phyloP scores from a whole-genome alignment of 306 rosid species.

The Dryas drummondii region DNA sequence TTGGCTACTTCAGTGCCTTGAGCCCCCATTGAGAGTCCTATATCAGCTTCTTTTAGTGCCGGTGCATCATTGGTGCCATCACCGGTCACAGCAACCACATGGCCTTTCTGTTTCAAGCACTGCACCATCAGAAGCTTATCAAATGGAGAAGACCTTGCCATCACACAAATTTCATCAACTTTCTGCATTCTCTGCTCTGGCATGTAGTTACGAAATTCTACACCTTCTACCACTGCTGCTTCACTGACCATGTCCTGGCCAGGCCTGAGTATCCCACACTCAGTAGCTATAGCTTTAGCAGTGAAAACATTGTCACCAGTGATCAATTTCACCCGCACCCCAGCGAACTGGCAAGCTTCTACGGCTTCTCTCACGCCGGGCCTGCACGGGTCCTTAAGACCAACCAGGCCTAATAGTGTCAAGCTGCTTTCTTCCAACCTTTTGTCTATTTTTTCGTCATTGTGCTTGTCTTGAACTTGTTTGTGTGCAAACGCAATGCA shows the following conservation, averaged over 20 bases:
- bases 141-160: slow-evolving; percentile 41
- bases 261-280: slow-evolving; percentile 32
- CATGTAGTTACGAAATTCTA: slow-evolving; percentile 29
- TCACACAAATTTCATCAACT: slow-evolving; percentile 34
- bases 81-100: slow-evolving; percentile 33
- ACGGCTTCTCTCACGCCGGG: slow-evolving; percentile 28
- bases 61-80: slow-evolving; percentile 43
- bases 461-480: slow-evolving; percentile 9
- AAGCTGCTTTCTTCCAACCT: slow-evolving; percentile 19
- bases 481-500: slow-evolving; percentile 43
- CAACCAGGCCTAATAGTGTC: slow-evolving; percentile 32
- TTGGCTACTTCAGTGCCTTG: slow-evolving; percentile 35
- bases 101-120: slow-evolving; percentile 40
- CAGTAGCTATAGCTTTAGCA: slow-evolving; percentile 32
- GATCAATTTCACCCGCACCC: slow-evolving; percentile 36
- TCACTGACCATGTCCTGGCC: background rate
- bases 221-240: slow-evolving; percentile 34
- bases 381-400: slow-evolving; percentile 38
- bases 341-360: slow-evolving; percentile 28
- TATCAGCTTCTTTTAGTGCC: slow-evolving; percentile 28
- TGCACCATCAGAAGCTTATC: slow-evolving; percentile 39
- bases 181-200: slow-evolving; percentile 33
- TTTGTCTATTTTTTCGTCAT: background rate
- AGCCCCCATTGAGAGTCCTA: slow-evolving; percentile 41
- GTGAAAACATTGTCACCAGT: slow-evolving; percentile 35